Base-by-base conservation (phyloP, 305 asterid genomes). In the Striga hermonthica region DNA sequence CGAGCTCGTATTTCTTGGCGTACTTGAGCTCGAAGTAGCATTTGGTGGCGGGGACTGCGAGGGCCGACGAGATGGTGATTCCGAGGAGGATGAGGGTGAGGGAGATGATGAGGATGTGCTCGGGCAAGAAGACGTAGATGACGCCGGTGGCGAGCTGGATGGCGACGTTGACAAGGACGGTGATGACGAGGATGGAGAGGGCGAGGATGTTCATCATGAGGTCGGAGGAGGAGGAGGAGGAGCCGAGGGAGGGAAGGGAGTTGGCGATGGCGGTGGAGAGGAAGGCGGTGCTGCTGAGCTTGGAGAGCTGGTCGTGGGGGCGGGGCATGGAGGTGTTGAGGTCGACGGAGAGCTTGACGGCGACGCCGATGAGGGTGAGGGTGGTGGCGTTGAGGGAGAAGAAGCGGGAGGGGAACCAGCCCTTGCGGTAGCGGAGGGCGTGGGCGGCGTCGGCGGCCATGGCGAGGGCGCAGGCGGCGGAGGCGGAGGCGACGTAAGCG, bases 301-400 rank as follows among this genome's bases (percentile, higher is more conserved):
- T 90, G 0, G 91, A 78, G 5, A 90, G 81, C 73, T 90, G 97
- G 52, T 90, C 96, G 11, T 81, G 83, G 16, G 52, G 66, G 28
- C 76, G 81, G n/a, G 98, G 98, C 98, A 91, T 88, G 72, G 96
- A 71, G 14, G 89, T 83, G 22, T 87, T 84, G 15, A 87, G 82
- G 52, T 87, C 95, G 10, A 84, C 88, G 0, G 91, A 79, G 66
- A 87, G 81, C 44, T 87, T 87, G 58, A 82, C 82, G 1, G 90
- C 89, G 0, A 84, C 87, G 3, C 82, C 82, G 10, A 87, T 66
- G 0, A 87, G 84, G 1, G 89, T 83, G 10, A 87, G 79, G 22
- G 91, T 87, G 1, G 88, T 81, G 64, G 95, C 91, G 7, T 87
- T 85, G 57, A 87, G 84, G 8, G 93, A 81, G 50, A 87, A 85